Conservation (phyloP, 1,284 basidiomycete species). For the Boletellus deceptivus region DNA sequence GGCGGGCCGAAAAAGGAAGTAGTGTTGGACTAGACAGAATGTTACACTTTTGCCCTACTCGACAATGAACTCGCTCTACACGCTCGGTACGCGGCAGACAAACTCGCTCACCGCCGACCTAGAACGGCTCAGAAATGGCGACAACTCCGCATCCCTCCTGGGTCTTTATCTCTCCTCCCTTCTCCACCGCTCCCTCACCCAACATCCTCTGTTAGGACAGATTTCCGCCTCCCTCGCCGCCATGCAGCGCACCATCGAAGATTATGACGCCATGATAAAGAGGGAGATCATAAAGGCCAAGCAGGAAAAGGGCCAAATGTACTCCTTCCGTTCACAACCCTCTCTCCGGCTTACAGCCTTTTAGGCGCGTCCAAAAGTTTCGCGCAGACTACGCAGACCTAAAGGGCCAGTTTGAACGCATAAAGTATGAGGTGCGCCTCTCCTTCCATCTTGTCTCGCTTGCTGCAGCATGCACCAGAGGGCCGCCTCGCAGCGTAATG, state of each 20-base stretch:
- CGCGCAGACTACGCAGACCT: constrained; percentile 73
- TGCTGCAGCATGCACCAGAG: constrained; percentile 39
- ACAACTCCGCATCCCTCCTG: constrained; percentile 75
- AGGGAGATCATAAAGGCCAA: constrained; percentile 93
- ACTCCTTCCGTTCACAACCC: constrained; percentile 26
- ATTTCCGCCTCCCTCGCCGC: constrained; percentile 92
- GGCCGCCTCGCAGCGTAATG: constrained; percentile 54
- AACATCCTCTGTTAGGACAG: constrained; percentile 66
- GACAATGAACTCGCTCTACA: constrained; percentile 90
- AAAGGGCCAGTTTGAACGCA: constrained; percentile 64
- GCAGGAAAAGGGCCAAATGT: constrained; percentile 93
- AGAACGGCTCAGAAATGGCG: constrained; percentile 75
- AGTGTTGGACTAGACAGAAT: constrained; percentile 1
- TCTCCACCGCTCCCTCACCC: constrained; percentile 2
- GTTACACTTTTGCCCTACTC: background rate
- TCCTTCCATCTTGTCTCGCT: background rate
- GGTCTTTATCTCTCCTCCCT: constrained; percentile 47
- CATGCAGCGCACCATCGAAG: constrained; percentile 88
- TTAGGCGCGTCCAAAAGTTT: constrained; percentile 82
- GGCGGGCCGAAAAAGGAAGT: constrained; percentile 52
- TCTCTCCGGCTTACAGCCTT: constrained; percentile 5
- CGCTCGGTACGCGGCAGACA: constrained; percentile 88
- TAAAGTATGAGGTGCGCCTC: constrained; percentile 51
- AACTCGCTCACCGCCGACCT: constrained; percentile 86
- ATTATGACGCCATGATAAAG: constrained; percentile 94